Percentiles rank a stretch among this genome's conserved stretches.
Evolutionary conservation across 1,284 basidiomycete genomes (phyloP).

Genomic region (Cryptococcus sp.): DNA sequence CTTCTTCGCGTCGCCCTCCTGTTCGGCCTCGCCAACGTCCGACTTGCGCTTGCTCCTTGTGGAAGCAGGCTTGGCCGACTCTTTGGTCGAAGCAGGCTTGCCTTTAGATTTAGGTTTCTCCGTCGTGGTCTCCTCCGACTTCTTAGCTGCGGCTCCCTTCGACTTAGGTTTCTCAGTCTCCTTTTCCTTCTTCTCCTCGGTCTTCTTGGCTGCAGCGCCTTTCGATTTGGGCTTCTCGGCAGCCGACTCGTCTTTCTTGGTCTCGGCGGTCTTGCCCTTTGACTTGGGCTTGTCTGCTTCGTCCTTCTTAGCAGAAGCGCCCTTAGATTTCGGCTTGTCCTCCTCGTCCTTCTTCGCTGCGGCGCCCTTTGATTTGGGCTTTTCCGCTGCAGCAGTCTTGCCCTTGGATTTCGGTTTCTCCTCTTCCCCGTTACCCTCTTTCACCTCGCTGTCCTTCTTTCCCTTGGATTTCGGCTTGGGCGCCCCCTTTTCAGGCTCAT

Average conservation of each 20-base stretch:
- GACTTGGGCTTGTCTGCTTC: slow-evolving; percentile 1
- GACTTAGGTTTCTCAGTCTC: slow-evolving; percentile 9
- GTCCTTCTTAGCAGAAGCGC: background rate
- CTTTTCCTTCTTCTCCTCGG: background rate
- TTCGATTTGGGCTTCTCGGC: slow-evolving; percentile 14
- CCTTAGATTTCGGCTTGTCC: slow-evolving; percentile 4
- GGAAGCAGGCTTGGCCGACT: slow-evolving; percentile 8
- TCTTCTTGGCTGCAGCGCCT: slow-evolving; percentile 2
- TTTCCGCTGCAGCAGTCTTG: background rate
- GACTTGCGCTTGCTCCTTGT: slow-evolving; percentile 14
- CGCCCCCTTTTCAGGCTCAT: slow-evolving; percentile 51
- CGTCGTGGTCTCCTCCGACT: background rate
- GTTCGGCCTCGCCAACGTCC: slow-evolving; percentile 8
- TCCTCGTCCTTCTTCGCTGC: slow-evolving; percentile 4
- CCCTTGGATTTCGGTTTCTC: slow-evolving; percentile 10
- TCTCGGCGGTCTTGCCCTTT: background rate
- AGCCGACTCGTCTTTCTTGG: background rate
- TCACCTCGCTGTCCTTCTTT: slow-evolving; percentile 29
- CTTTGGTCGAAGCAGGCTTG: slow-evolving; percentile 8
- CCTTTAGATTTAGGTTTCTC: slow-evolving; percentile 12
- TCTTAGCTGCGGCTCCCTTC: slow-evolving; percentile 7
- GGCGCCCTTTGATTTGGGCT: background rate
- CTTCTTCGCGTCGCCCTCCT: slow-evolving; percentile 13
- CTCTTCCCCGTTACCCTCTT: slow-evolving; percentile 11
- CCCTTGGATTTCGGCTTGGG: slow-evolving; percentile 49